Conservation (phyloP, 768 basidiomycete genomes). For the Lactarius vividus region DNA sequence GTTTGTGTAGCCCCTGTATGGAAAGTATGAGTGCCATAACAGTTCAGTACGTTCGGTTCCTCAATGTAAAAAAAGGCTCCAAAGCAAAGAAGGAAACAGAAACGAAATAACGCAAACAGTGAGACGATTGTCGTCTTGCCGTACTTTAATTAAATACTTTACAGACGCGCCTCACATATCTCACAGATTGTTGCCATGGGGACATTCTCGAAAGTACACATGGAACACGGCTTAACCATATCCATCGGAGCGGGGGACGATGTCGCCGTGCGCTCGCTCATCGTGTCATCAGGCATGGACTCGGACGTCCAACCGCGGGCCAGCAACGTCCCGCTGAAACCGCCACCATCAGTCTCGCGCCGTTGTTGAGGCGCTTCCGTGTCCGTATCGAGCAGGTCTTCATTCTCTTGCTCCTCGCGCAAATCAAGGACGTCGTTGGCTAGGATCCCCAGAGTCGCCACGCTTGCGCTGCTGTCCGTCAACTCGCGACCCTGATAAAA, state of each 20-base stretch:
- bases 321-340: conserved; percentile 73
- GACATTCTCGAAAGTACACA: conserved; percentile 26
- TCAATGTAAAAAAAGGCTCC: not conserved
- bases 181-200: conserved; percentile 28
- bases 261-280: conserved; percentile 26
- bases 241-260: conserved; percentile 25
- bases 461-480: conserved; percentile 51
- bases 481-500: conserved; percentile 63
- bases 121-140: not conserved
- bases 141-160: not conserved
- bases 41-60: not conserved
- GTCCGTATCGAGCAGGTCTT: conserved; percentile 49
- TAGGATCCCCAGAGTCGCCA: conserved; percentile 54
- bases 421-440: conserved; percentile 65
- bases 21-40: not conserved
- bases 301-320: conserved; percentile 41
- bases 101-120: not conserved
- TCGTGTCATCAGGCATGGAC: conserved; percentile 25
- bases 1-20: not conserved
- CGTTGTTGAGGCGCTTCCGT: conserved; percentile 42
- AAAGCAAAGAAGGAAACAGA: not conserved
- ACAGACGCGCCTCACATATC: conserved; percentile 34
- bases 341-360: conserved; percentile 57
- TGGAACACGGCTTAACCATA: conserved; percentile 18
- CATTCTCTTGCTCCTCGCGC: conserved; percentile 57